phyloP scores from a whole-genome alignment of 257 asterid genomes.

The Fraxinus quadrangulata region DNA sequence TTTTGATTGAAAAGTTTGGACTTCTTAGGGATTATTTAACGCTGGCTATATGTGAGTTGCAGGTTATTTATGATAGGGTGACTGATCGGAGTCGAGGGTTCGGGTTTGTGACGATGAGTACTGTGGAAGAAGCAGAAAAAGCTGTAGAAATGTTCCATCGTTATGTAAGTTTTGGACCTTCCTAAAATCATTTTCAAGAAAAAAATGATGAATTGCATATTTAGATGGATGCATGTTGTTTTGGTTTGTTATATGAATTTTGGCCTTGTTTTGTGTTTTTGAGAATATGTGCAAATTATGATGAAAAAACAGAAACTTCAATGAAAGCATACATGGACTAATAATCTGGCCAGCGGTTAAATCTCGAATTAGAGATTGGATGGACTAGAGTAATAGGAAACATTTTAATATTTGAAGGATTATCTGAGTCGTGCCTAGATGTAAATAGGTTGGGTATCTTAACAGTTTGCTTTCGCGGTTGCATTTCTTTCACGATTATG shows the following conservation, averaged over 20 bases:
- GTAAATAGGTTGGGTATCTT: neutral
- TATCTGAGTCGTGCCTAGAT: neutral
- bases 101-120: slow-evolving; percentile 92
- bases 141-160: slow-evolving; percentile 79
- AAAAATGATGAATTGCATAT: neutral
- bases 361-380: slow-evolving; percentile 11
- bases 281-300: neutral
- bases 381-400: neutral
- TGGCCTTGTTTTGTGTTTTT: neutral
- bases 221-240: neutral
- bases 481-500: neutral
- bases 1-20: neutral
- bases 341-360: neutral
- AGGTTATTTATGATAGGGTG: slow-evolving; percentile 79
- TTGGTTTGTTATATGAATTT: neutral
- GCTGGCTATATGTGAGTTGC: slow-evolving; percentile 18
- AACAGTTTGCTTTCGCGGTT: too few species aligned
- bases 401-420: neutral
- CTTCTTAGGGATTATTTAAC: neutral
- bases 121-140: slow-evolving; percentile 83
- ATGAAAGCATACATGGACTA: neutral
- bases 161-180: slow-evolving; percentile 57
- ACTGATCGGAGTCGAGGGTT: slow-evolving; percentile 90
- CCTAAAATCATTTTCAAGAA: neutral
- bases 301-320: slow-evolving; percentile 11